Evolutionary conservation across 257 asterid genomes (phyloP).

Genomic region (Anisodus acutangulus): DNA sequence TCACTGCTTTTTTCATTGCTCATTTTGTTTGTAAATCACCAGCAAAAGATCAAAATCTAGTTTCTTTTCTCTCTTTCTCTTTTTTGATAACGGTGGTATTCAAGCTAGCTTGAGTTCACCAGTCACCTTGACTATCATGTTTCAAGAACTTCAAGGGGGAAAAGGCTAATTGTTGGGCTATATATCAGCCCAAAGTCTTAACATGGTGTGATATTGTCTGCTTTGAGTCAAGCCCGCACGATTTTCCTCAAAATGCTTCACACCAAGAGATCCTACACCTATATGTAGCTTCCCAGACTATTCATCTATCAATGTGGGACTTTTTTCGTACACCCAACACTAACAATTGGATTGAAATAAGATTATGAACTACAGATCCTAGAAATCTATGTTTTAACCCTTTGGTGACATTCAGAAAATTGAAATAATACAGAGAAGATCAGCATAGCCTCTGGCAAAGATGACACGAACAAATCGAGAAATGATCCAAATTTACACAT

Average conservation of each 20-base stretch:
- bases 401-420: neutral
- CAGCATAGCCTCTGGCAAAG: neutral
- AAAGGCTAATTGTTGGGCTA: neutral
- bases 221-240: too few relatives aligned
- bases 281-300: too few relatives aligned
- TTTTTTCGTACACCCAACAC: too few relatives aligned
- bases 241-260: too few relatives aligned
- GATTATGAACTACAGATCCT: neutral
- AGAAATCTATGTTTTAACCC: neutral
- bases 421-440: neutral
- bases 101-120: neutral
- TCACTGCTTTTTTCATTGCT: neutral
- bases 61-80: neutral
- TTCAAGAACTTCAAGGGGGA: neutral
- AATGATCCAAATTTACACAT: neutral
- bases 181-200: too few relatives aligned
- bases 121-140: neutral
- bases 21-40: too few relatives aligned
- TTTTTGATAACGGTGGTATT: neutral
- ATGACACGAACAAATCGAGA: neutral
- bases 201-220: too few relatives aligned
- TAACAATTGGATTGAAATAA: too few relatives aligned
- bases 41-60: too few relatives aligned
- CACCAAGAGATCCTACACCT: too few relatives aligned
- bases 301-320: too few relatives aligned